Conservation (phyloP, 345 rosid species). For the Populus ilicifolia region DNA sequence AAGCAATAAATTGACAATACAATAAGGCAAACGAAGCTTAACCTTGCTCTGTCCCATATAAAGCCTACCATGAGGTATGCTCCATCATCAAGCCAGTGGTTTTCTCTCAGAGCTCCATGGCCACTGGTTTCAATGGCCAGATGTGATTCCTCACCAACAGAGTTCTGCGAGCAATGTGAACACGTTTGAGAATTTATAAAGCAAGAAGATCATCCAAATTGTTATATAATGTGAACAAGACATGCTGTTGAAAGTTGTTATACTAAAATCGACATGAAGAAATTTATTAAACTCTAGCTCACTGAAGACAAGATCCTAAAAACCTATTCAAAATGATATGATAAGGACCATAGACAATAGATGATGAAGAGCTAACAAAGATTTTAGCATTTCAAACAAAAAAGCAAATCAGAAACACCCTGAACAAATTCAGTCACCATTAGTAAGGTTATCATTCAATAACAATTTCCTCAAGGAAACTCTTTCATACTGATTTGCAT, state of each 20-base stretch:
- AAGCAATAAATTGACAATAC: neutral
- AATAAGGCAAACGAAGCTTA: neutral
- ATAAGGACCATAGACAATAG: neutral
- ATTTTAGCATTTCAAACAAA: neutral
- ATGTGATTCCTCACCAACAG: slow-evolving; percentile 79
- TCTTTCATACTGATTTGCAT: neutral
- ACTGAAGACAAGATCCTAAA: neutral
- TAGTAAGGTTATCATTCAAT: neutral
- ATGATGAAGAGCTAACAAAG: neutral
- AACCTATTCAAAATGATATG: neutral
- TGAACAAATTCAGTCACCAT: neutral
- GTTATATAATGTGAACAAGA: neutral
- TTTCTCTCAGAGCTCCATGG: slow-evolving; percentile 96
- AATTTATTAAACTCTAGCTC: neutral
- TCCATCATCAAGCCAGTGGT: slow-evolving; percentile 99
- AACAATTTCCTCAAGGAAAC: neutral
- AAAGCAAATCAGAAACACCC: neutral
- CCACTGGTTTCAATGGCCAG: slow-evolving; percentile 98
- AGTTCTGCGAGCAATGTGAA: slow-evolving; percentile 52
- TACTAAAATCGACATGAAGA: neutral
- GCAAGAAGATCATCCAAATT: neutral
- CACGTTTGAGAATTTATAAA: slow-evolving; percentile 8
- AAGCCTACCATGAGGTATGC: slow-evolving; percentile 89
- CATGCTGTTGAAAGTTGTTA: neutral
- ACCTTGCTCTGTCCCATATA: neutral